A percentile compares a stretch with the other conserved stretches of the same genome.
phyloP scores from a whole-genome alignment of 805 yeast genomes.

The Starmerella sirachaensis region DNA sequence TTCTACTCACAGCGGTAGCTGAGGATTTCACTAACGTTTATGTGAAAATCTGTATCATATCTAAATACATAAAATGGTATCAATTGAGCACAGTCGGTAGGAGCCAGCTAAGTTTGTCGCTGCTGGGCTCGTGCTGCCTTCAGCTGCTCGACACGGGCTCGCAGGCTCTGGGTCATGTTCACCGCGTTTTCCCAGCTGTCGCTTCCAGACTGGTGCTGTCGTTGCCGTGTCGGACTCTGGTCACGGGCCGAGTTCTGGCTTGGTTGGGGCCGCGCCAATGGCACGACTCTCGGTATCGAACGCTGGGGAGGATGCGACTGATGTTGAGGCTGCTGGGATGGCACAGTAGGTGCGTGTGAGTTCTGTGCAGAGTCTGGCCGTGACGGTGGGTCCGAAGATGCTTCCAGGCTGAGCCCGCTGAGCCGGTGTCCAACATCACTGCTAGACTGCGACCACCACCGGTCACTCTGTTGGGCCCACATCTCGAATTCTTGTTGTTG shows the following conservation, averaged over 20 bases:
- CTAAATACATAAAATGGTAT: too few relatives aligned
- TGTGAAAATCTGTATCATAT: too few relatives aligned
- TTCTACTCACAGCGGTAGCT: too few relatives aligned
- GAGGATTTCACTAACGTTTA: too few relatives aligned
- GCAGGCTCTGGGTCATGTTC: conserved; percentile 13
- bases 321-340: background rate
- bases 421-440: conserved; percentile 9
- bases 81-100: too few relatives aligned
- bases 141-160: conserved; percentile 14
- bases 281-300: background rate
- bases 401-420: conserved; percentile 9
- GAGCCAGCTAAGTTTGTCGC: too few relatives aligned
- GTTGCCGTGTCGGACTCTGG: too few relatives aligned
- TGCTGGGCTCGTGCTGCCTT: too few relatives aligned
- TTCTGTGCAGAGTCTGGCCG: background rate
- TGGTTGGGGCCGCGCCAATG: background rate
- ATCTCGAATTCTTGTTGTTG: conserved; percentile 9
- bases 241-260: background rate
- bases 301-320: background rate
- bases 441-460: background rate
- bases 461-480: conserved; percentile 5
- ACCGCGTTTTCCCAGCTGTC: conserved; percentile 17
- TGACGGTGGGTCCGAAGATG: background rate
- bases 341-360: background rate
- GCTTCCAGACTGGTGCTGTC: conserved; percentile 3